Evolutionary conservation across 164 flowering plant genomes (phyloP).

Genomic region (Malania oleifera): DNA sequence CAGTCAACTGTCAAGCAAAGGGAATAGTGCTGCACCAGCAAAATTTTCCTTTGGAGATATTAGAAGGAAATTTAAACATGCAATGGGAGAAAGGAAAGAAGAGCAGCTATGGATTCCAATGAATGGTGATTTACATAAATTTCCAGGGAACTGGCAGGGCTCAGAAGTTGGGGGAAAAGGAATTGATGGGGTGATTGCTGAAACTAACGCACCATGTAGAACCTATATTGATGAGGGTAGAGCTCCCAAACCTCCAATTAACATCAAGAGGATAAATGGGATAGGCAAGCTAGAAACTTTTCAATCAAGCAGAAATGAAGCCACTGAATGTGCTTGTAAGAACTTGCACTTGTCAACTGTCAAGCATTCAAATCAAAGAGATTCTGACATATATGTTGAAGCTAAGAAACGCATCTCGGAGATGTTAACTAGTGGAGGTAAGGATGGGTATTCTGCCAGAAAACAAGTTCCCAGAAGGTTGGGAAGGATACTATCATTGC

Average conservation of each 20-base stretch:
- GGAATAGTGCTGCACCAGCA: conserved; percentile 6
- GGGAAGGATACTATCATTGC: conserved; percentile 6
- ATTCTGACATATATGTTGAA: conserved; percentile 1
- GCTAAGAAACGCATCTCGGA: conserved; percentile 9
- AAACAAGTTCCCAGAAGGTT: background rate
- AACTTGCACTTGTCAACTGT: conserved; percentile 4
- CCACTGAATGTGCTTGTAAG: conserved; percentile 10
- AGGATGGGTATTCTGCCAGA: background rate
- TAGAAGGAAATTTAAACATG: conserved; percentile 19
- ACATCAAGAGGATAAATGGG: conserved; percentile 1
- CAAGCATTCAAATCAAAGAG: conserved; percentile 2
- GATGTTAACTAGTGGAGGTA: conserved; percentile 1
- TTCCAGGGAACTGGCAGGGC: background rate
- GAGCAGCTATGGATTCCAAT: background rate
- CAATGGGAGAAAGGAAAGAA: conserved; percentile 12
- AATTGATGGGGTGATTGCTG: background rate
- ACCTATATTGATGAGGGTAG: background rate
- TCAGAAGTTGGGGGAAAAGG: conserved; percentile 2
- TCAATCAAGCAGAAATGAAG: conserved; percentile 11
- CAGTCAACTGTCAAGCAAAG: background rate
- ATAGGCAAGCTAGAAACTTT: background rate
- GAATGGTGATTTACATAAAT: background rate
- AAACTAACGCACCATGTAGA: background rate
- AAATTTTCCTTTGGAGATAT: conserved; percentile 12
- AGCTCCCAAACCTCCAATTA: background rate